Base-by-base conservation (phyloP, 1,139 yeast species). In the Spathaspora sp. region DNA sequence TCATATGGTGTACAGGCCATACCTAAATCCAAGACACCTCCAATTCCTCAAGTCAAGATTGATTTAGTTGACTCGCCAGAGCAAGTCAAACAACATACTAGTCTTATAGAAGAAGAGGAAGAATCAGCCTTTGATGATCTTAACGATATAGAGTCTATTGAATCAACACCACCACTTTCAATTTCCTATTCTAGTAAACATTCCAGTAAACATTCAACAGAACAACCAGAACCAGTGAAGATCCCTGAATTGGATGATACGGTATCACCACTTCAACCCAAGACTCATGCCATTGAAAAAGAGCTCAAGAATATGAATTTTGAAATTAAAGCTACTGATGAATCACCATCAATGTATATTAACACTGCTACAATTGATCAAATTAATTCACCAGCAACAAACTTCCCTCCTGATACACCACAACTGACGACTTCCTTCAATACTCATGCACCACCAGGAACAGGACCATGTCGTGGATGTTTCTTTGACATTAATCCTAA, bases 391-490 rank as follows among this genome's bases (percentile, higher is more conserved):
- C 15, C 23, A 17, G 26, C 5, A 3, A 7, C 15, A 4, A 34
- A 18, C n/a, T n/a, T 24, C 24, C 18, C 24, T 10, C 39, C 39
- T 17, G 23, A 20, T 37, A 20, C 39, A 2, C 24, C 24, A 37
- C n/a, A 5, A 18, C 17, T 23, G 10, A 13, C 36, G 2, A 7
- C 36, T 3, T 31, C 36, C 2, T 31, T 15, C 9, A 13, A 7
- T 13, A 31, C 13, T 15, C 42, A 39, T 10, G 41, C 24, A 51
- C 73, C 79, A 7, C 80, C 90, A 2, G 93, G 93, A 0, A 68
- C 78, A 50, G 93, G 93, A 0, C 90, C 90, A 10, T 86, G 93
- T 59, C 78, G 93, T 50, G 58, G 69, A 34, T 91, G 99, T 69
- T 60, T 65, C 8, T 55, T 63, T 25, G 66, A 61, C 18, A 79